Percentiles rank a stretch among this genome's conserved stretches.
Evolutionary conservation across 1,284 basidiomycete genomes (phyloP).

Genomic region (Sphaerobolus stellatus): DNA sequence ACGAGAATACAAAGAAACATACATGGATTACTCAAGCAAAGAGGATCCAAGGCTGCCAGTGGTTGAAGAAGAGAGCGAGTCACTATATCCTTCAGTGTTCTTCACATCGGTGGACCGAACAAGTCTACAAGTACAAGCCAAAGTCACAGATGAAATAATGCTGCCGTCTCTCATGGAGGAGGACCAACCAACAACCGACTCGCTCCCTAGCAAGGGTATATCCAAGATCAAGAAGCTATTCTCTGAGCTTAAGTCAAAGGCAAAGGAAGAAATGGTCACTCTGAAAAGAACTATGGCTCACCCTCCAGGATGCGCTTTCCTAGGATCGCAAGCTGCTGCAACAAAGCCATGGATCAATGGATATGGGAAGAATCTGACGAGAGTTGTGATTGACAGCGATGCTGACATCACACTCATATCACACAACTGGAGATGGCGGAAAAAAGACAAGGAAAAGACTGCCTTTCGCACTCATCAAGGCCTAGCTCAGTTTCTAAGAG

Average conservation of each 20-base stretch:
- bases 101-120: not conserved
- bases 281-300: slow-evolving; percentile 23
- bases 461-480: slow-evolving; percentile 29
- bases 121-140: too few relatives aligned
- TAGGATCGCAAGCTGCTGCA: slow-evolving; percentile 14
- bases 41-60: not conserved
- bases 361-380: not conserved
- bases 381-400: slow-evolving; percentile 10
- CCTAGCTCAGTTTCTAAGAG: slow-evolving; percentile 15
- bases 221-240: too few relatives aligned
- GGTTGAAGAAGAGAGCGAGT: not conserved
- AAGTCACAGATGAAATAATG: too few relatives aligned
- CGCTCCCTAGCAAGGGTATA: too few relatives aligned
- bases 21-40: slow-evolving; percentile 1
- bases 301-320: slow-evolving; percentile 28
- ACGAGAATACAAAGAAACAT: slow-evolving; percentile 23
- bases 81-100: not conserved
- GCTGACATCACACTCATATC: slow-evolving; percentile 20
- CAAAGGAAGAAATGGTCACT: slow-evolving; percentile 13
- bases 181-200: not conserved
- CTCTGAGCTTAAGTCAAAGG: not conserved
- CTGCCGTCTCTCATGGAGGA: too few relatives aligned
- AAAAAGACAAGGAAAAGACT: slow-evolving; percentile 23
- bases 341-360: not conserved
- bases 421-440: slow-evolving; percentile 27